A percentile compares a stretch with the other conserved stretches of the same genome.
Conservation (phyloP, 2,329 filamentous ascomycete species). For the Talaromyces amestolkiae region DNA sequence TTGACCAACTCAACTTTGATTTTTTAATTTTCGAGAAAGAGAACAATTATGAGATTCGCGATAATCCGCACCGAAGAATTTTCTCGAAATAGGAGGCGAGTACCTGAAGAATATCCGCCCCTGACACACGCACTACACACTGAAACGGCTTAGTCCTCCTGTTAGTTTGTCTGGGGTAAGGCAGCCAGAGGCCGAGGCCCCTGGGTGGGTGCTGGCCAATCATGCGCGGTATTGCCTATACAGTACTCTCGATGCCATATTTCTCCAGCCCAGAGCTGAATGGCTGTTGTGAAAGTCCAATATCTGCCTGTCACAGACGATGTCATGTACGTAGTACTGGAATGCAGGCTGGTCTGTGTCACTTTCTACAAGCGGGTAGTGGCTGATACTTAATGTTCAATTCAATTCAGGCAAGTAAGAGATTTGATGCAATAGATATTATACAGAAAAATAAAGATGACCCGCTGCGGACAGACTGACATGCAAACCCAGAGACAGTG, state of each 20-base stretch:
- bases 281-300: not conserved
- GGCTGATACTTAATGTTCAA: not conserved
- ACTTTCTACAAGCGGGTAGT: not conserved
- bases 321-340: not conserved
- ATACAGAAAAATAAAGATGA: not conserved
- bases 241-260: not conserved
- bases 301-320: not conserved
- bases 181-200: not conserved
- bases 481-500: not conserved
- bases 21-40: not conserved
- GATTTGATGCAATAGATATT: not conserved
- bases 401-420: not conserved
- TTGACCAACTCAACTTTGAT: not conserved
- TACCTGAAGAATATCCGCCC: not conserved
- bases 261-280: not conserved
- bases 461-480: not conserved
- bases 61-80: not conserved
- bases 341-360: not conserved
- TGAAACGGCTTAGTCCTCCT: not conserved
- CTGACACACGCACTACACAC: constrained; percentile 5
- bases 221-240: not conserved
- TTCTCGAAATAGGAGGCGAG: not conserved
- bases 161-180: constrained; percentile 10
- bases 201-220: not conserved
- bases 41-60: not conserved